Evolutionary conservation across 306 rosid genomes (phyloP), one percentile per base, ranked within the genome.

Genomic region (Canavalia gladiata): DNA sequence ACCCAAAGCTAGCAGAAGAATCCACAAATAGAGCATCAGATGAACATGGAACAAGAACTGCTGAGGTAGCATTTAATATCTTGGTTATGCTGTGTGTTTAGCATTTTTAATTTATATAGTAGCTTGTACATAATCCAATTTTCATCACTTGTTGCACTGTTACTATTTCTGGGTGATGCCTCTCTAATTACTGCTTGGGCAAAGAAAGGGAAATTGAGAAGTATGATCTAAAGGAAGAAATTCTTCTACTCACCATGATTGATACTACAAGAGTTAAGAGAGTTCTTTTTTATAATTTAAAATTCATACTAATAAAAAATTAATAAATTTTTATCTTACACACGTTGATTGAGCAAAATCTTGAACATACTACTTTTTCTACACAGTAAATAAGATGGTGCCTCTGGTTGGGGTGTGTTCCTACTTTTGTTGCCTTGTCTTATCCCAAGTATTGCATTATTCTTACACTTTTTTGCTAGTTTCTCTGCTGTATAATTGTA

Each of bases 1-100:
- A 82, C 86, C 88, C 87, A 74, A 94, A 88, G 82, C 97, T 82
- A 71, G 80, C 57, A 79, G 97, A 93, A 65, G 99, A 95, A 62
- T 87, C 86, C 68, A 33, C 63, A 10, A 92, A 82, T 74, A 85
- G 93, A 83, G 62, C 81, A 50, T 50, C 78, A 7, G 98, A 93
- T 55, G 99, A 95, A 66, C 89, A 90, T n/a, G 25, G 72, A 39
- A 75, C 87, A 13, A 93, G 88, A 85, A 83, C 35, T 75, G 66
- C 88, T 35, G 99, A 95, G 99, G 99, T 95, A 90, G 31, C 51
- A 51, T 78, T 59, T 56, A 28, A 63, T 18, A 47, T 77, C 18
- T 41, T 1, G 60, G 6, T 63, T 86, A 37, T 59, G 33, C n/a
- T 75, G 50, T 54, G 57, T 41, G 68, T 72, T 86, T 37, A 58